Evolutionary conservation across 306 rosid genomes (phyloP).

Genomic region (Vigna hirtella): DNA sequence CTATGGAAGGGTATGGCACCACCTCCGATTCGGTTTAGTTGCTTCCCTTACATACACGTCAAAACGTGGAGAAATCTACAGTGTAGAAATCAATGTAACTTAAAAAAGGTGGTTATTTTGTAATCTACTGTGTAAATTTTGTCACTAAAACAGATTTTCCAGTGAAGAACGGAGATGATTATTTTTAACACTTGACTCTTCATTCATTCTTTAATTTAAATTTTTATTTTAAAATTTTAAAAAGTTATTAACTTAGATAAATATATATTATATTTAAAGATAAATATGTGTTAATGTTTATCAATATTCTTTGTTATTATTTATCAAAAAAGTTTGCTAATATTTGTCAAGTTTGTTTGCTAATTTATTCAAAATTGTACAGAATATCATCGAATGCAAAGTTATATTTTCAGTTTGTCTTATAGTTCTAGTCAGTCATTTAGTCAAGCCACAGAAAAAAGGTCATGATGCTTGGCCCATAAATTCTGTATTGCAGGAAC

Average conservation of each 20-base stretch:
- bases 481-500: too few species aligned
- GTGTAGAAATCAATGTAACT: constrained; percentile 28
- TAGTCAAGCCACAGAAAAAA: not conserved
- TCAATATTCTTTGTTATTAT: not conserved
- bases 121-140: constrained; percentile 1
- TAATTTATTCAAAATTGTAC: not conserved
- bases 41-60: not conserved
- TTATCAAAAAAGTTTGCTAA: not conserved
- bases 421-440: not conserved
- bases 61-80: not conserved
- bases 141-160: constrained; percentile 13
- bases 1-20: constrained; percentile 66
- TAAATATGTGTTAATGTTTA: too few species aligned
- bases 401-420: not conserved
- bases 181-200: not conserved
- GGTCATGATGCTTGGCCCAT: not conserved
- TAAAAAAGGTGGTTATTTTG: not conserved
- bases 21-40: constrained; percentile 47
- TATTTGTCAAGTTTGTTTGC: not conserved
- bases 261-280: too few species aligned
- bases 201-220: not conserved
- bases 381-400: not conserved
- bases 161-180: too few species aligned
- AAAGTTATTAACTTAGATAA: too few species aligned
- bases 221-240: too few species aligned